phyloP scores from a whole-genome alignment of 805 yeast genomes.

The Maudiozyma turicensis region DNA sequence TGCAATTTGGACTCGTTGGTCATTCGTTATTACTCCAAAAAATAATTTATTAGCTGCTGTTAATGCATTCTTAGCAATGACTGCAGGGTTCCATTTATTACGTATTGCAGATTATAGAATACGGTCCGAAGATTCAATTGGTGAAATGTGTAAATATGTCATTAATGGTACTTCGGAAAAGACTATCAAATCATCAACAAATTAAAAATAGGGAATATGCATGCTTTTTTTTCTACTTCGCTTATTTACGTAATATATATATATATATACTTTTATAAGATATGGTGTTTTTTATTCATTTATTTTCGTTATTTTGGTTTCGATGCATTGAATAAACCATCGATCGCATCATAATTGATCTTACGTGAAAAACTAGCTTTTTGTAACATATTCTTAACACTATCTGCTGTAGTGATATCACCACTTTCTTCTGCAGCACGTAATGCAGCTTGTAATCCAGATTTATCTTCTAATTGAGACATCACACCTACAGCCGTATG shows the following conservation, averaged over 20 bases:
- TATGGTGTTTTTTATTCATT: not conserved
- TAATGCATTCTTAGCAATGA: conserved; percentile 84
- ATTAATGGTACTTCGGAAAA: conserved; percentile 33
- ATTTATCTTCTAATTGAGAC: conserved; percentile 19
- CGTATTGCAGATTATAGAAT: conserved; percentile 65
- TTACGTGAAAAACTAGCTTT: conserved; percentile 76
- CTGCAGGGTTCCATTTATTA: conserved; percentile 76
- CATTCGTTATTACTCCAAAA: conserved; percentile 84
- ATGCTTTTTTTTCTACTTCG: not conserved
- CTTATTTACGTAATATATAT: not conserved
- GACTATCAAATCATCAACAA: not conserved
- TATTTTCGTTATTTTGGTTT: not conserved
- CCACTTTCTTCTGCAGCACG: conserved; percentile 29
- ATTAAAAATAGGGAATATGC: not conserved
- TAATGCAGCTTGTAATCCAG: conserved; percentile 34
- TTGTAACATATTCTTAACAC: conserved; percentile 66
- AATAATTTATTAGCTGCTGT: conserved; percentile 85
- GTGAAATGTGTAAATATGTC: conserved; percentile 49
- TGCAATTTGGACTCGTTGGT: conserved; percentile 97
- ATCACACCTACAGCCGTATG: conserved; percentile 17
- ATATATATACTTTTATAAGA: not conserved
- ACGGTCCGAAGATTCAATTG: conserved; percentile 50
- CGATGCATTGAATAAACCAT: conserved; percentile 33
- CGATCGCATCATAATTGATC: conserved; percentile 79
- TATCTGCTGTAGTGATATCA: conserved; percentile 57